Base-by-base conservation (phyloP, 202 grass and related monocot genomes). In the Elaeis oleifera region DNA sequence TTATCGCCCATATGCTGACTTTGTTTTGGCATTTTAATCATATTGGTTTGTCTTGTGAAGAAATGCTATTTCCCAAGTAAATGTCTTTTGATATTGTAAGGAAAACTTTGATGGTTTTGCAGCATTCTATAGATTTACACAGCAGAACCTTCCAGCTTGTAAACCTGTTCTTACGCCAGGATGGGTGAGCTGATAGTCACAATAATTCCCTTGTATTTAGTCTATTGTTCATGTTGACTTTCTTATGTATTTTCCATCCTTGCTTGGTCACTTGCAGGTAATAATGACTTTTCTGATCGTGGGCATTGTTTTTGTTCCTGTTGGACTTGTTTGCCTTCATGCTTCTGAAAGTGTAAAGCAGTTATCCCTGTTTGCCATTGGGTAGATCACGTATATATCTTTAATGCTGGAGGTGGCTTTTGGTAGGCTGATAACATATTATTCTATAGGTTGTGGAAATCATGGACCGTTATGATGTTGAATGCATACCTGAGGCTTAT, bases 61-160 rank as follows among this genome's bases (percentile, higher is more conserved):
- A 31, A 67, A 29, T 19, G 8, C 18, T 59, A 56, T 21, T 39
- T 58, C 11, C 18, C 36, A n/a, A 51, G 16, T 54, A 5, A 44
- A 67, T 32, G 50, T 16, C 16, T 31, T 58, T 21, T 63, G 54
- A 29, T 53, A 15, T n/a, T n/a, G 5, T 49, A 53, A 18, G 58
- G 9, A 15, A 17, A 23, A 36, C 3, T 57, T 50, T 48, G 54
- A 54, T 85, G 51, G 63, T 54, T 74, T 67, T 79, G 20, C 80
- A 89, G 88, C 87, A 58, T 84, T 86, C 58, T 84, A 89, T 72
- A 86, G 23, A 51, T 99, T 99, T 61, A 99, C 85, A 61, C 85
- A 99, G 70, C 88, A 99, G 68, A 91, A 92, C 67, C 82, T 97
- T 70, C 80, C 88, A 56, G 69, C 84, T 75, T 99, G 94, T 80